phyloP scores from a whole-genome alignment of 495 filamentous ascomycete species.

The Aspergillus wentii region DNA sequence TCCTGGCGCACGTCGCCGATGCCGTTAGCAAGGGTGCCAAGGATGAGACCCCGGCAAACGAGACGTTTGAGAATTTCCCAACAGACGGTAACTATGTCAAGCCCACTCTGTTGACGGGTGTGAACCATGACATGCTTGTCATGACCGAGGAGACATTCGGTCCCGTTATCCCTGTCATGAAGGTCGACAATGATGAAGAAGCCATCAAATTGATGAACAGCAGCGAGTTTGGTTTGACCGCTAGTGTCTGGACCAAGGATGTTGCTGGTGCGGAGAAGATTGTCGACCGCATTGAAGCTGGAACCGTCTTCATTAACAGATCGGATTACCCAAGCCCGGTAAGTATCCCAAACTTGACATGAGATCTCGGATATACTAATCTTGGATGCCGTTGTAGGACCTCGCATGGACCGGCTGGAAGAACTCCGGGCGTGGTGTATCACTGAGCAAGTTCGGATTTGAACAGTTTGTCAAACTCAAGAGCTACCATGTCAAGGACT shows the following conservation, averaged over 20 bases:
- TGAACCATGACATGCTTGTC: constrained; percentile 74
- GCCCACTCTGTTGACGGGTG: constrained; percentile 74
- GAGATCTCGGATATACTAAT: too few species aligned
- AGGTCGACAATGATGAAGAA: constrained; percentile 73
- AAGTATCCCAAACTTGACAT: constrained; percentile 46
- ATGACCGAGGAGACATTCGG: constrained; percentile 96
- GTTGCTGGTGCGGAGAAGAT: constrained; percentile 65
- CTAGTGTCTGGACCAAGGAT: constrained; percentile 94
- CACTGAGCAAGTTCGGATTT: constrained; percentile 81
- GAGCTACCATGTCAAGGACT: constrained; percentile 84
- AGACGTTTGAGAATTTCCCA: constrained; percentile 63
- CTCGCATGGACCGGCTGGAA: constrained; percentile 98
- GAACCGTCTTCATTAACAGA: constrained; percentile 91
- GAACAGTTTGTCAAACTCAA: constrained; percentile 93
- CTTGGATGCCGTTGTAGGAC: constrained; percentile 58
- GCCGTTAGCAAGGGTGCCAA: constrained; percentile 78
- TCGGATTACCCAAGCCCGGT: constrained; percentile 86
- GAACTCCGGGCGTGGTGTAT: constrained; percentile 84
- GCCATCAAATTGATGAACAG: constrained; percentile 85
- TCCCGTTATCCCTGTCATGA: constrained; percentile 85
- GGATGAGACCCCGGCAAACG: constrained; percentile 72
- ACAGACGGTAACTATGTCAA: constrained; percentile 75
- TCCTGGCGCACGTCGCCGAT: constrained; percentile 71
- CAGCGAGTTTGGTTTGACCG: constrained; percentile 84
- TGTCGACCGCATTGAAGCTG: constrained; percentile 78